Percentiles rank a stretch among this genome's conserved stretches.
Evolutionary conservation across 148 eudicot species (phyloP).

Genomic region (Rhododendron simsii): DNA sequence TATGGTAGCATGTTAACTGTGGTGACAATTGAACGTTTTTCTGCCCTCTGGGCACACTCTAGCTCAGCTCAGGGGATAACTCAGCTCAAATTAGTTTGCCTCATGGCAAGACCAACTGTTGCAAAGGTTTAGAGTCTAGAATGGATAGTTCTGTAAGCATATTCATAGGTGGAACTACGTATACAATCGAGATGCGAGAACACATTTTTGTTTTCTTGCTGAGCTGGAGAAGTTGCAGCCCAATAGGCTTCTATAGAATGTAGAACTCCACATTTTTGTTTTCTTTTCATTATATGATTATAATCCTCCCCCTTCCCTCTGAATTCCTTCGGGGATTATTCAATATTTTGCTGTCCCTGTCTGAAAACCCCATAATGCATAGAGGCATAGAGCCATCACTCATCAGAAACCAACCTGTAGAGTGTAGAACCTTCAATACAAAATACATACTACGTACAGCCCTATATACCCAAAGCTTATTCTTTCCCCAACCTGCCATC

Average conservation of each 20-base stretch:
- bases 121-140: not conserved
- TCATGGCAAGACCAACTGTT: not conserved
- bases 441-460: not conserved
- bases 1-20: not conserved
- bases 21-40: not conserved
- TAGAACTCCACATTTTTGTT: not conserved
- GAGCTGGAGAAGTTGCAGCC: not conserved
- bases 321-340: not conserved
- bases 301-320: not conserved
- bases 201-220: not conserved
- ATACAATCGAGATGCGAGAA: not conserved
- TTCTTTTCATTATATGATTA: not conserved
- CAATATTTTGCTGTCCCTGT: not conserved
- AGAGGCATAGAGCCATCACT: not conserved
- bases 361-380: not conserved
- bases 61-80: not conserved
- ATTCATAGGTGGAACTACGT: not conserved
- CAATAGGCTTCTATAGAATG: not conserved
- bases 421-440: too few relatives aligned
- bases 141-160: not conserved
- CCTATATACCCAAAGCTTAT: not conserved
- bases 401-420: not conserved
- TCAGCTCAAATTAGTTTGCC: not conserved
- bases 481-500: not conserved
- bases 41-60: not conserved